Base-by-base conservation (phyloP, 164 flowering plant species). In the Magnolia kwangsiensis region DNA sequence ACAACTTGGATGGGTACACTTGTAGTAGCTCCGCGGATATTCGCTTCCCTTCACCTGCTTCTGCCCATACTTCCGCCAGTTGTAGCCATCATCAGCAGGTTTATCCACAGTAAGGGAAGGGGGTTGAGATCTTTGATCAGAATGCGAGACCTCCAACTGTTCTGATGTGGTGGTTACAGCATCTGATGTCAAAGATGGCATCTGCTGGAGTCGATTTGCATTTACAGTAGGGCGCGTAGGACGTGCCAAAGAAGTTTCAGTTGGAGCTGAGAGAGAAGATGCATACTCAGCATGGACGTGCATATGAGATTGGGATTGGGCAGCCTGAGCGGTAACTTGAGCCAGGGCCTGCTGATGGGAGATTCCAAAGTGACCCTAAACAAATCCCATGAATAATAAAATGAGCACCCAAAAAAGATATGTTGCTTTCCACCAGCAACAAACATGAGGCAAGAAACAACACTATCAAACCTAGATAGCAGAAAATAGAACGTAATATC, bases 21-120 rank as follows among this genome's bases (percentile, higher is more conserved):
- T 94, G 81, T 96, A 96, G 78, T 96, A 96, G 84, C 98, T 94
- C 71, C 98, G 84, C 64, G 98, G 98, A 83, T 78, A 91, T 73
- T 91, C 98, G 77, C 95, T 91, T 8, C 95, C 96, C 79, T 96
- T 96, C 67, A 96, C 98, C 76, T 90, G 95, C 85, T 96, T 94
- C 87, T 94, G 98, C 65, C 99, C 99, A 82, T 94, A 96, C 75
- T 96, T 96, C 72, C 98, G 83, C 99, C 99, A 96, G 79, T 96
- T 92, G 78, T 87, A 94, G 76, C 98, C 97, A 84, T 96, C 99
- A 79, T 84, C 87, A 6, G 79, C 83, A 68, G 94, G 94, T 77
- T 89, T 94, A 79, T 92, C 95, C 61, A 83, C 82, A 67, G 82
- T 77, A 64, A 77, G 55, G 14, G 79, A 55, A 74, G 85, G 73